Evolutionary conservation across 2,329 filamentous ascomycete species (phyloP).

Genomic region (Cryphonectria nitschkei): DNA sequence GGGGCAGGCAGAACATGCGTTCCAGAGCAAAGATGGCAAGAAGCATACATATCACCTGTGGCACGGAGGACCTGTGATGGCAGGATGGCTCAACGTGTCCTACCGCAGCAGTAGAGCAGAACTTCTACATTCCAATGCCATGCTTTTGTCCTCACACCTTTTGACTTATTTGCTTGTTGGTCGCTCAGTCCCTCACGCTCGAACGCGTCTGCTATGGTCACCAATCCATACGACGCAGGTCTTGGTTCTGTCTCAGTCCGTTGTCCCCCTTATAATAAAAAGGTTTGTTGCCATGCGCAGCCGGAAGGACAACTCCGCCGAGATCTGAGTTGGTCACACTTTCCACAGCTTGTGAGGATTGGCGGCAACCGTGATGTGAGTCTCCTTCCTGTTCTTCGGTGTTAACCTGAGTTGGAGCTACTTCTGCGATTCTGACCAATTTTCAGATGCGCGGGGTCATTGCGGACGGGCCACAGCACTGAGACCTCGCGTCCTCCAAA

Average conservation of each 20-base stretch:
- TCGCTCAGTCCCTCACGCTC: not conserved
- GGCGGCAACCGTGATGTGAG: not conserved
- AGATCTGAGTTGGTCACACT: not conserved
- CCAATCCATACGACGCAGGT: not conserved
- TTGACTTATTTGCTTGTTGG: not conserved
- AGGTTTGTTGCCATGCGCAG: not conserved
- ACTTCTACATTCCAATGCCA: conserved; percentile 5
- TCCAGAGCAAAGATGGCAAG: not conserved
- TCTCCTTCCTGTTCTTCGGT: not conserved
- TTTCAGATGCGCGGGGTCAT: not conserved
- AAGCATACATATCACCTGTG: not conserved
- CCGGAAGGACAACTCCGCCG: not conserved
- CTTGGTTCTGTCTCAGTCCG: not conserved
- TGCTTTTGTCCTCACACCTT: not conserved
- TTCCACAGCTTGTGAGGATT: not conserved
- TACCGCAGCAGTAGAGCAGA: not conserved
- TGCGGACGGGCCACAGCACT: not conserved
- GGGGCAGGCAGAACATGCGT: not conserved
- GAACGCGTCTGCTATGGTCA: not conserved
- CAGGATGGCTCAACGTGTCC: not conserved
- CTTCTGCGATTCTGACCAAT: not conserved
- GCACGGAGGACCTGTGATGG: not conserved
- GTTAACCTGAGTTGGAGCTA: not conserved
- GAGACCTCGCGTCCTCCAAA: conserved; percentile 8
- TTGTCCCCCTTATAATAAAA: not conserved